Evolutionary conservation across 2,329 filamentous ascomycete genomes (phyloP).

Genomic region (Dothidotthia symphoricarpi): DNA sequence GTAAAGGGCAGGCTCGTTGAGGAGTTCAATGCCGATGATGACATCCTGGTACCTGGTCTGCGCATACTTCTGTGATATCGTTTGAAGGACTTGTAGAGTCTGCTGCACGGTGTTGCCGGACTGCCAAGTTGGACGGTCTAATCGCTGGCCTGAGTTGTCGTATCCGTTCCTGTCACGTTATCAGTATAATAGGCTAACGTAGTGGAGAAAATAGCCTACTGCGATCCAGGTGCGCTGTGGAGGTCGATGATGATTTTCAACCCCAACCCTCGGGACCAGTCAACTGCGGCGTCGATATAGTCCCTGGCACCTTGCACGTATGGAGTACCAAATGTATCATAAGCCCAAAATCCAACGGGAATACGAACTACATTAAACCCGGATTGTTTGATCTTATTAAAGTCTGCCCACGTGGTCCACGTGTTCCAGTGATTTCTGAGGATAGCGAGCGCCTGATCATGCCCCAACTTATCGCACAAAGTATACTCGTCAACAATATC

Average conservation of each 20-base stretch:
- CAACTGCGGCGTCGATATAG: conserved; percentile 57
- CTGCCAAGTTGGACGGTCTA: conserved; percentile 47
- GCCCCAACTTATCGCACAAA: conserved; percentile 51
- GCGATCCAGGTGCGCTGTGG: conserved; percentile 57
- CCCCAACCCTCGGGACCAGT: conserved; percentile 54
- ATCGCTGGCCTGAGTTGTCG: conserved; percentile 59
- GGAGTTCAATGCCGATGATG: conserved; percentile 56
- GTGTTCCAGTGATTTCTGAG: conserved; percentile 53
- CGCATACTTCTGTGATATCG: conserved; percentile 59
- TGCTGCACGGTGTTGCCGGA: conserved; percentile 49
- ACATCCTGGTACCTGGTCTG: conserved; percentile 55
- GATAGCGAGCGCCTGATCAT: conserved; percentile 44
- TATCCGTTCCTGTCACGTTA: conserved; percentile 50
- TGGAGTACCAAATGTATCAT: conserved; percentile 50
- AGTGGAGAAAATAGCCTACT: conserved; percentile 22
- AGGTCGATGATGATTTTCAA: conserved; percentile 61
- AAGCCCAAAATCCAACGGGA: conserved; percentile 61
- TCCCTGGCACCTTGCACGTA: conserved; percentile 54
- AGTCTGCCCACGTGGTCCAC: conserved; percentile 53
- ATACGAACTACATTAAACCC: conserved; percentile 61
- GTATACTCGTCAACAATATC: conserved; percentile 54
- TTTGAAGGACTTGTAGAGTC: conserved; percentile 57
- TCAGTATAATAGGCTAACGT: too few relatives aligned
- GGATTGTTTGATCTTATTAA: conserved; percentile 56
- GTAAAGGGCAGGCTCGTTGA: conserved; percentile 55